Evolutionary conservation across 1,284 basidiomycete genomes (phyloP).

Genomic region (Ceratobasidium sp.): DNA sequence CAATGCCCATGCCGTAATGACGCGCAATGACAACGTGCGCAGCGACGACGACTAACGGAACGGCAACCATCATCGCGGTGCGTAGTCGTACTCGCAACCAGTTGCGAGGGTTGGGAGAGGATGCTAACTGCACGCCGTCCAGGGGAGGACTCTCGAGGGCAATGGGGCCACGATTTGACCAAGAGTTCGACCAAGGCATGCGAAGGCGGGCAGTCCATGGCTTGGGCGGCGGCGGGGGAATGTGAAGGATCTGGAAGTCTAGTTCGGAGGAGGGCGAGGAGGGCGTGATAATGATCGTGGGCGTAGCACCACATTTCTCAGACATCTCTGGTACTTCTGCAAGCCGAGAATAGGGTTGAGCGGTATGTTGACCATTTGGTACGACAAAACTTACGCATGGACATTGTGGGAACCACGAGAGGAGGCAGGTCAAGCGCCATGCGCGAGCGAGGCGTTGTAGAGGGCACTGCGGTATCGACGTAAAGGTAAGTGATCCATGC

Average conservation of each 20-base stretch:
- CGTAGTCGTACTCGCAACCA: slow-evolving; percentile 34
- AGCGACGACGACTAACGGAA: slow-evolving; percentile 41
- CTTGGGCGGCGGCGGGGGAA: slow-evolving; percentile 20
- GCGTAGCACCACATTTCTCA: slow-evolving; percentile 43
- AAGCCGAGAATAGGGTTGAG: slow-evolving; percentile 13
- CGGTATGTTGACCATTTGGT: neutral
- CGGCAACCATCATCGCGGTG: slow-evolving; percentile 41
- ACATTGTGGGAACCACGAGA: slow-evolving; percentile 42
- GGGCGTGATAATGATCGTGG: slow-evolving; percentile 45
- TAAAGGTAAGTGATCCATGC: neutral
- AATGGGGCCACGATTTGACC: slow-evolving; percentile 41
- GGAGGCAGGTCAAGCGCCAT: slow-evolving; percentile 42
- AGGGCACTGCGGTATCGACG: neutral
- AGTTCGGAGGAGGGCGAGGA: slow-evolving; percentile 44
- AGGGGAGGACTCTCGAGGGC: slow-evolving; percentile 39
- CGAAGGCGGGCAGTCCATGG: slow-evolving; percentile 40
- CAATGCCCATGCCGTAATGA: slow-evolving; percentile 23
- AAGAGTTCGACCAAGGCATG: slow-evolving; percentile 42
- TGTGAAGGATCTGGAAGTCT: slow-evolving; percentile 44
- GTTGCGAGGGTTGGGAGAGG: slow-evolving; percentile 4
- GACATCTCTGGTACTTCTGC: slow-evolving; percentile 43
- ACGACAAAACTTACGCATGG: slow-evolving; percentile 33
- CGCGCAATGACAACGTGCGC: slow-evolving; percentile 43
- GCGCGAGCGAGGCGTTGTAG: slow-evolving; percentile 38
- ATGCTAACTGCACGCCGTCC: neutral